Evolutionary conservation across 805 yeast species (phyloP), one percentile per base, ranked within the genome.

Genomic region (Metschnikowia similis): DNA sequence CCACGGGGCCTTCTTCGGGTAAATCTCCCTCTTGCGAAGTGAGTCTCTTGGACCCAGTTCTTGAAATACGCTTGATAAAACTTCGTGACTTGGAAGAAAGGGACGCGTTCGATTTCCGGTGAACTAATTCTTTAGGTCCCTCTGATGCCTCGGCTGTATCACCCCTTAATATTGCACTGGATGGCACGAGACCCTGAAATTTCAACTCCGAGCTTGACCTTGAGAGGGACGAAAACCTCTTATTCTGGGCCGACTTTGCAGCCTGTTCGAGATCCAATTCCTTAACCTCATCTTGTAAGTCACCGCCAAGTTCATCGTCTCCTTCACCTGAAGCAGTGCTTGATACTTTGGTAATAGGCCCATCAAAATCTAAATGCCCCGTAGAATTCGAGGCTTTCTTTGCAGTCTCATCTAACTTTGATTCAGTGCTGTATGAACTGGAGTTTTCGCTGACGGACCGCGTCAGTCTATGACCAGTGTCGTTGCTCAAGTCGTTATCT

Each of bases 51-150:
- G 56, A 51, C 11, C 51, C 40, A 26, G 59, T 26, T 13, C 64
- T 59, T 0, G 76, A 71, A 8, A 71, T 56, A 35, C 74, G 50
- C 45, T 65, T 70, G 51, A 71, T 66, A 31, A 71, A 56, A 36
- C 58, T 66, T 48, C 62, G 66, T 0, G 75, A 66, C 37, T 59
- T 63, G 21, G 61, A 57, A 1, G 66, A 51, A 27, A 66, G 50
- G 7, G 71, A 64, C 26, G 65, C 56, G n/a, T 52, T 58, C 1
- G 70, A 60, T 32, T 51, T 52, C 35, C 60, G 53, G 38, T 59
- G 62, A 6, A 57, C 60, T 41, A 55, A 53, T 5, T 54, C 58
- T 8, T 30, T 4, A 8, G 44, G 35, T 13, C 31, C 13, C 10
- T 26, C 31, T n/a, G 43, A 40, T 29, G 35, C 11, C 7, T 49